phyloP scores from a whole-genome alignment of 2,329 filamentous ascomycete genomes.

The Salinomyces thailandicus region DNA sequence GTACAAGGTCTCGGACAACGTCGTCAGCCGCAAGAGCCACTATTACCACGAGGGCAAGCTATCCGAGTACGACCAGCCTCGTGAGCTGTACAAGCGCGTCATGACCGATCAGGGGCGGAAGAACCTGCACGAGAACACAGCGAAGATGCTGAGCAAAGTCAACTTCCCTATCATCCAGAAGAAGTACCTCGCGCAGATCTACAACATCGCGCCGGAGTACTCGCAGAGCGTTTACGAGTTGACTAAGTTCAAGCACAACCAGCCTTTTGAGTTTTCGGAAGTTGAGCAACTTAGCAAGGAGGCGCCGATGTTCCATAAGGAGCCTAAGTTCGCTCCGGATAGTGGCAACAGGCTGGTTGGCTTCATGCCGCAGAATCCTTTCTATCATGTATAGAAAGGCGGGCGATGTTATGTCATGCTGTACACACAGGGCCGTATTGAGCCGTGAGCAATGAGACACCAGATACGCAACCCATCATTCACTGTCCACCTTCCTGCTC shows the following conservation, averaged over 20 bases:
- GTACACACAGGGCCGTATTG: background rate
- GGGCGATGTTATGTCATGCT: background rate
- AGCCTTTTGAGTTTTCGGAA: constrained; percentile 36
- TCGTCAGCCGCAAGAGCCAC: constrained; percentile 43
- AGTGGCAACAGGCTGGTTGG: constrained; percentile 32
- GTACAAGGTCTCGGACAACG: constrained; percentile 40
- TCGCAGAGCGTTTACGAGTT: constrained; percentile 38
- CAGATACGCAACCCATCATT: background rate
- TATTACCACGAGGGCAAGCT: constrained; percentile 46
- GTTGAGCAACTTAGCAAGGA: constrained; percentile 36
- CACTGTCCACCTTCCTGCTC: background rate
- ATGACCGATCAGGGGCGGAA: constrained; percentile 37
- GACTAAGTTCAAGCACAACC: constrained; percentile 29
- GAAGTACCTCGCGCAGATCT: constrained; percentile 44
- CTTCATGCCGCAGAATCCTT: constrained; percentile 23
- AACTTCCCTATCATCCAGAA: constrained; percentile 25
- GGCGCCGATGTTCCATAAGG: constrained; percentile 38
- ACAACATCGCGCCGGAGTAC: constrained; percentile 40
- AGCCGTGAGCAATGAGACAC: background rate
- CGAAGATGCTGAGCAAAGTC: constrained; percentile 21
- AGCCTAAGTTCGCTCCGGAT: constrained; percentile 35
- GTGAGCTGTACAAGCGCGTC: constrained; percentile 36
- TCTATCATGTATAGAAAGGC: constrained; percentile 22
- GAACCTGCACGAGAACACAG: constrained; percentile 42
- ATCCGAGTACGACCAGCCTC: constrained; percentile 43